Percentiles rank a stretch among this genome's conserved stretches.
These are phyloP conservation scores for Ustanciosporium gigantosporum DNA, from an alignment of 1,284 basidiomycete genomes.

Conservation along the genomic window DNA sequence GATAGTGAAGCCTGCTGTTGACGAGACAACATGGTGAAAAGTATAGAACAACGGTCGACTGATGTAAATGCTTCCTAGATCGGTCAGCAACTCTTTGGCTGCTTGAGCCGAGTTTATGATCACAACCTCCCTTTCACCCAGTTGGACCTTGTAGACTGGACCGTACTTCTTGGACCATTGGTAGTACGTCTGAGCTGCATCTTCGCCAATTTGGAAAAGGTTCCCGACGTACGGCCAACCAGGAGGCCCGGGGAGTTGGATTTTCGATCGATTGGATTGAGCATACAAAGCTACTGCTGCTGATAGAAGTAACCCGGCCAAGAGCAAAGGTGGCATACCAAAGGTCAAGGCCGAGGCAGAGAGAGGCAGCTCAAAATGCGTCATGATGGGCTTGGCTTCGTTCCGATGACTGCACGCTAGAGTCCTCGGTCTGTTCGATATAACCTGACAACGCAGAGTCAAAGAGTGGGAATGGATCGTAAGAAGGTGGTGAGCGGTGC, in stretches of 20 bases:
- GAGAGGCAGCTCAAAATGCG: no score
- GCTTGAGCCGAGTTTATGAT: conserved; percentile 33
- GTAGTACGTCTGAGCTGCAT: conserved; percentile 30
- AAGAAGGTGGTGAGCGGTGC: no score
- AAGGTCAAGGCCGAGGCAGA: no score
- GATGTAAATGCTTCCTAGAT: conserved; percentile 36
- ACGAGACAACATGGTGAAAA: conserved; percentile 38
- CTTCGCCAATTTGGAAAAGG: conserved; percentile 33
- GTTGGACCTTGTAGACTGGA: conserved; percentile 29
- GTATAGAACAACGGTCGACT: conserved; percentile 34
- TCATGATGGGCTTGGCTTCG: no score
- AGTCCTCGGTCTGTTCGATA: no score
- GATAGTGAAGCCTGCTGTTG: conserved; percentile 35
- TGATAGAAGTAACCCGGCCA: no score
- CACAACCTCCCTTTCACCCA: conserved; percentile 33
- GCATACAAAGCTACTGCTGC: no score
- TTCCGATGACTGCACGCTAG: no score
- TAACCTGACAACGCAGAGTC: no score
- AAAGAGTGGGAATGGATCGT: no score
- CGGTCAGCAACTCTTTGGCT: conserved; percentile 33
- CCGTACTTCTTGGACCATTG: conserved; percentile 28
- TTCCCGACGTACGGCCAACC: conserved; percentile 34
- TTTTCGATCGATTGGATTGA: conserved; percentile 14
- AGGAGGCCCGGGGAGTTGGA: conserved; percentile 20
- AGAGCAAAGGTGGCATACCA: no score